phyloP scores from a whole-genome alignment of 139 green algal species.

The Ettlia oleoabundans region DNA sequence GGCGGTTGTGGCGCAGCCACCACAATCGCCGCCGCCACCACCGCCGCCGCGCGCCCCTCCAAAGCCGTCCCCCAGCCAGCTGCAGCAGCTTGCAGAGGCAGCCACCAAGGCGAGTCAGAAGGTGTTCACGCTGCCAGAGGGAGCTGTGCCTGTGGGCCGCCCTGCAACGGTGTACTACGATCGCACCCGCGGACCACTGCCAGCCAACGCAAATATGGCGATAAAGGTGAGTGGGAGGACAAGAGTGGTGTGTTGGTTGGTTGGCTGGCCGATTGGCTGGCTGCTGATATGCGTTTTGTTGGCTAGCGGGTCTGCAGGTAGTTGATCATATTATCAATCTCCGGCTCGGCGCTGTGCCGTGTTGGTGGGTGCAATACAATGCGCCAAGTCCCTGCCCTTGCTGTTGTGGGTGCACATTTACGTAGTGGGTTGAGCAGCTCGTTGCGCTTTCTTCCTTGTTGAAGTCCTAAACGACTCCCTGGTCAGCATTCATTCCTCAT shows the following conservation, averaged over 20 bases:
- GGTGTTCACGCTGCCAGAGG: constrained; percentile 52
- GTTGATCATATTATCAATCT: too few relatives aligned
- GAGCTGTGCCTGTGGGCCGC: constrained; percentile 37
- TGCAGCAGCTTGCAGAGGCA: constrained; percentile 37
- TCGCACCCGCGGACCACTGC: constrained; percentile 60
- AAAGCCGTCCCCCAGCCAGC: constrained; percentile 14
- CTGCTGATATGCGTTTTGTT: too few relatives aligned
- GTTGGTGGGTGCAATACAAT: too few relatives aligned
- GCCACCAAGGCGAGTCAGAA: constrained; percentile 30
- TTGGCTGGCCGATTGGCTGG: not conserved
- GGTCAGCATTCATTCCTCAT: not conserved
- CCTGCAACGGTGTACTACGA: constrained; percentile 75
- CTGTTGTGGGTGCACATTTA: too few relatives aligned
- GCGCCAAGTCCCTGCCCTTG: too few relatives aligned
- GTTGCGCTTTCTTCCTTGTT: not conserved
- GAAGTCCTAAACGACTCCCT: not conserved
- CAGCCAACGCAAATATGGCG: constrained; percentile 36
- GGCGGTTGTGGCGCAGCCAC: not conserved
- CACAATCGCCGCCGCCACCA: not conserved
- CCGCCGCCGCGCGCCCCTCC: not conserved
- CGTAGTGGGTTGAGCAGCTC: too few relatives aligned
- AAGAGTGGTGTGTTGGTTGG: too few relatives aligned
- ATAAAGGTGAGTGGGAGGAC: constrained; percentile 71
- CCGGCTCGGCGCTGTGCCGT: too few relatives aligned
- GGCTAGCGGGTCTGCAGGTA: too few relatives aligned